A percentile compares a stretch with the other conserved stretches of the same genome.
These are phyloP conservation scores for Kuraishia cidri DNA, from an alignment of 805 yeast species.

Conservation along the genomic window DNA sequence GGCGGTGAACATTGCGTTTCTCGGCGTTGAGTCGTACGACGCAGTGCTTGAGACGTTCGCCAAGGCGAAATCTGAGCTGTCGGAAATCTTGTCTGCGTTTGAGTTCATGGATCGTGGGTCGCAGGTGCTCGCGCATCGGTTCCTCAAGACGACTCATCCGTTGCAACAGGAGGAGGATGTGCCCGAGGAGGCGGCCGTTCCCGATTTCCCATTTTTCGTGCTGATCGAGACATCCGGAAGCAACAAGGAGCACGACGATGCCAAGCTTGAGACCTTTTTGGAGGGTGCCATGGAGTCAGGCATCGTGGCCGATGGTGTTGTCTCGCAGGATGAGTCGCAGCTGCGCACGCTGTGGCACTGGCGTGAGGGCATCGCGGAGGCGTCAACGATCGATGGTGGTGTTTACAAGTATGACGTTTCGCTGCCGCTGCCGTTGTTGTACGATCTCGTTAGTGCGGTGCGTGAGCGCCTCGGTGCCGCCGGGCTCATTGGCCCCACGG, in stretches of 20 bases:
- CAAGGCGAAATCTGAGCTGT: conserved; percentile 67
- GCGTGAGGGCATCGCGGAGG: conserved; percentile 94
- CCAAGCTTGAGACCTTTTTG: conserved; percentile 75
- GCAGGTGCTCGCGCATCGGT: conserved; percentile 53
- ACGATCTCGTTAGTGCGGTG: conserved; percentile 76
- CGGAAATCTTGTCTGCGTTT: conserved; percentile 85
- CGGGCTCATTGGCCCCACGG: conserved; percentile 55
- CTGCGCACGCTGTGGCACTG: conserved; percentile 80
- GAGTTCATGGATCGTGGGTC: conserved; percentile 84
- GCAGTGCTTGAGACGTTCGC: conserved; percentile 78
- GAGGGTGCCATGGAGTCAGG: conserved; percentile 82
- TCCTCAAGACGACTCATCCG: conserved; percentile 62
- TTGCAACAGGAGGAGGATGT: conserved; percentile 43
- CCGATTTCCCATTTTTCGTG: conserved; percentile 78
- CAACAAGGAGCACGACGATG: conserved; percentile 87
- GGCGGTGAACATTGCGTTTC: conserved; percentile 78
- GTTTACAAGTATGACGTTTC: conserved; percentile 97
- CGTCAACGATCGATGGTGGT: conserved; percentile 79
- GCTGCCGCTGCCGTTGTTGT: conserved; percentile 73
- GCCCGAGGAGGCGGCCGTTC: conserved; percentile 18
- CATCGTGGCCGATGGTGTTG: conserved; percentile 83
- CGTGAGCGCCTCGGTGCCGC: conserved; percentile 46
- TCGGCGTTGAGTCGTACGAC: conserved; percentile 75
- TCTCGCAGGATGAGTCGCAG: conserved; percentile 93
- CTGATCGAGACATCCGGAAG: conserved; percentile 96